Percentiles rank a stretch among this genome's conserved stretches.
Conservation (phyloP, 768 basidiomycete species). For the Suillus brevipes region DNA sequence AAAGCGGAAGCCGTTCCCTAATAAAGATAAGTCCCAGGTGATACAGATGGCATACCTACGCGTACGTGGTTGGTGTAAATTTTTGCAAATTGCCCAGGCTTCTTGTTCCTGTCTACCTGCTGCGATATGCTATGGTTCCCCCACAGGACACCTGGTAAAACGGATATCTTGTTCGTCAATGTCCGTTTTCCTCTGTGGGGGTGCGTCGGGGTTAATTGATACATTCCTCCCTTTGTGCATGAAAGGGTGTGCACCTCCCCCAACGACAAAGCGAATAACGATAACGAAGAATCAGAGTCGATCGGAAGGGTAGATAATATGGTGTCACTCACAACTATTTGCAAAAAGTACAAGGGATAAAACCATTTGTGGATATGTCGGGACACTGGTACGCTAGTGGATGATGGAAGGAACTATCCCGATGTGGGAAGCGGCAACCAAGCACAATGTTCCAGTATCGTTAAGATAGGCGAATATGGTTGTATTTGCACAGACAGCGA, state of each 20-base stretch:
- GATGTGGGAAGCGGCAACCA: background rate
- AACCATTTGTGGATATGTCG: background rate
- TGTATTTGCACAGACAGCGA: background rate
- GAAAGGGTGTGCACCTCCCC: background rate
- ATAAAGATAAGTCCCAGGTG: background rate
- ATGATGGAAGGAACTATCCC: background rate
- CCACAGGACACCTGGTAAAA: background rate
- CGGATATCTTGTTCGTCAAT: background rate
- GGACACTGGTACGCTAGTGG: background rate
- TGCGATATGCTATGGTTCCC: background rate
- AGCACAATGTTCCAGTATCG: background rate
- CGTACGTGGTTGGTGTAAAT: background rate
- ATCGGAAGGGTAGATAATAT: background rate
- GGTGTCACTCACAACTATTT: background rate
- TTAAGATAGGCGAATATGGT: background rate
- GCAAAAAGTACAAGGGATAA: background rate
- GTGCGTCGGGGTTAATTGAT: background rate
- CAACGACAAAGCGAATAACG: background rate
- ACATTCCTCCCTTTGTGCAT: background rate
- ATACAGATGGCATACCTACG: background rate
- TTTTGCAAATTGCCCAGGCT: background rate
- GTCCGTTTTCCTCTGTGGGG: background rate
- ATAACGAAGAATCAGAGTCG: background rate
- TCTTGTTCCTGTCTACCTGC: background rate
- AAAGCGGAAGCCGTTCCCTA: background rate